Evolutionary conservation across 139 green algal species (phyloP).

Genomic region (Micromonas commoda): DNA sequence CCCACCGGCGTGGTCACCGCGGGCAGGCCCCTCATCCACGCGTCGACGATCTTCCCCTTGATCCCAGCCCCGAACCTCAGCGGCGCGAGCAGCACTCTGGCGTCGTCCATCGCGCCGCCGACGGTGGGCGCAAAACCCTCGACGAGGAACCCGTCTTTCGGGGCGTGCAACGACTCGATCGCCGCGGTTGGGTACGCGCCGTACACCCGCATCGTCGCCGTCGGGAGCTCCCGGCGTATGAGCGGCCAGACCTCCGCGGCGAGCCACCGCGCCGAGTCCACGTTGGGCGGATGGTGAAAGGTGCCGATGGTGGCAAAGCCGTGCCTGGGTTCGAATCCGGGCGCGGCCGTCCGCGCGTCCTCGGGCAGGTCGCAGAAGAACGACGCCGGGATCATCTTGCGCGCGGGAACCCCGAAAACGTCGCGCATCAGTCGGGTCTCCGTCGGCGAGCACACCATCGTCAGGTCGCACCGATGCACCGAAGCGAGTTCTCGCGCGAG

Average conservation of each 20-base stretch:
- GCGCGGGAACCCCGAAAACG: constrained; percentile 37
- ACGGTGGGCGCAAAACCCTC: constrained; percentile 35
- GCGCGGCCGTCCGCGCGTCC: background rate
- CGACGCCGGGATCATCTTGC: constrained; percentile 45
- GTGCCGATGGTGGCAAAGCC: constrained; percentile 57
- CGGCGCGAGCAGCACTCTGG: constrained; percentile 50
- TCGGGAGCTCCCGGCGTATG: constrained; percentile 39
- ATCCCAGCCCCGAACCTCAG: constrained; percentile 58
- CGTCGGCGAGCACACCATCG: constrained; percentile 51
- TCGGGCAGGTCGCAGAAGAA: constrained; percentile 40
- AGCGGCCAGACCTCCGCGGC: constrained; percentile 43
- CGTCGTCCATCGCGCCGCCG: constrained; percentile 40
- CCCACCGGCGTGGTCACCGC: constrained; percentile 53
- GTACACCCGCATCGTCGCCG: constrained; percentile 51
- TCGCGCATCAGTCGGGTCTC: constrained; percentile 43
- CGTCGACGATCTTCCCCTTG: constrained; percentile 64
- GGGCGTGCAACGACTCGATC: constrained; percentile 37
- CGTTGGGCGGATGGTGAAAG: constrained; percentile 56
- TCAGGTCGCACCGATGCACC: constrained; percentile 52
- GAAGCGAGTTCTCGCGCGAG: constrained; percentile 49
- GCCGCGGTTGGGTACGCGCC: constrained; percentile 41
- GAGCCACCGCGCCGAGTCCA: constrained; percentile 49
- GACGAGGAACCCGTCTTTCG: constrained; percentile 29
- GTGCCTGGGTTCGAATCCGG: background rate
- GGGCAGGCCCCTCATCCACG: constrained; percentile 50